Conservation (phyloP, 2,329 filamentous ascomycete species). For the Cladosporium phlei region DNA sequence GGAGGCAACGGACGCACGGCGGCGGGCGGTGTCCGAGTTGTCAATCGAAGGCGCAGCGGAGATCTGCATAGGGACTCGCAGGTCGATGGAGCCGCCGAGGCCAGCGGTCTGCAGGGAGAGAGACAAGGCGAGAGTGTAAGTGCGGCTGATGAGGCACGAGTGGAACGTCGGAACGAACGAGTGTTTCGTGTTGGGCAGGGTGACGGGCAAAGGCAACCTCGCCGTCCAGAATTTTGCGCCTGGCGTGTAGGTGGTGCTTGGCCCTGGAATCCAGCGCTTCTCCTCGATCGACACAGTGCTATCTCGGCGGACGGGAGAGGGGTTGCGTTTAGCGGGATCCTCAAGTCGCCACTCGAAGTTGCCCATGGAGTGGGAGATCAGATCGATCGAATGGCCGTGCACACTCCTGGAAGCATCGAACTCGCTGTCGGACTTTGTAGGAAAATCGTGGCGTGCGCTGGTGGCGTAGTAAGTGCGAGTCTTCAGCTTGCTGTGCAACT, state of each 20-base stretch:
- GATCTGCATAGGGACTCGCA: conserved; percentile 46
- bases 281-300: conserved; percentile 33
- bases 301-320: conserved; percentile 34
- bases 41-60: conserved; percentile 19
- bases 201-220: conserved; percentile 59
- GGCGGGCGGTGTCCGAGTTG: conserved; percentile 10
- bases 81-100: conserved; percentile 35
- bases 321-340: conserved; percentile 27
- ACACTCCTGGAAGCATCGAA: conserved; percentile 48
- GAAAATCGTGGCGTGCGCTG: conserved; percentile 47
- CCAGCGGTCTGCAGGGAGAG: conserved; percentile 52
- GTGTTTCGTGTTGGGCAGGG: conserved; percentile 51
- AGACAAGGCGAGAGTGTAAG: conserved; percentile 57
- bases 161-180: conserved; percentile 66
- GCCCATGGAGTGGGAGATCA: conserved; percentile 53
- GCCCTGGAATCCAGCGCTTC: conserved; percentile 30
- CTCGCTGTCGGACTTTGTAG: conserved; percentile 39
- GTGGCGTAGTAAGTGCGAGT: conserved; percentile 55
- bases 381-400: conserved; percentile 48
- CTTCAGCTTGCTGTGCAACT: conserved; percentile 51
- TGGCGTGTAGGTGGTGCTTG: conserved; percentile 38
- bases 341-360: conserved; percentile 51
- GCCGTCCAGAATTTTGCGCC: conserved; percentile 55
- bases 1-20: conserved; percentile 9
- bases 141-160: conserved; percentile 60